A percentile compares a stretch with the other conserved stretches of the same genome.
These are phyloP conservation scores for Symbiodinium natans DNA, from an alignment of 73 alveolate genomes.

Conservation along the genomic window DNA sequence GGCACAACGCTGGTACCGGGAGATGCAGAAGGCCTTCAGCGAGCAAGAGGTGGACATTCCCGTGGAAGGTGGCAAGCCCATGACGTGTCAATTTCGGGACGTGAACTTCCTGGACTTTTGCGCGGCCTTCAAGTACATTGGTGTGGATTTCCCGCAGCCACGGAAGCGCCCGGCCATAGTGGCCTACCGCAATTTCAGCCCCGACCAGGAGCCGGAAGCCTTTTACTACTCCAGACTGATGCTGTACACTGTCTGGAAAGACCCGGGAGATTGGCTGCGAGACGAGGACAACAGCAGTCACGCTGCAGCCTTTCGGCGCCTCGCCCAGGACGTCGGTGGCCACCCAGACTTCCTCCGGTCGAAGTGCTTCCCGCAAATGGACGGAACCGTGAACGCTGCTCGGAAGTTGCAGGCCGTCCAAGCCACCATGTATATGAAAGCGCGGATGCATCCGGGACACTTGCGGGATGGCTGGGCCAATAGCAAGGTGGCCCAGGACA, in stretches of 20 bases:
- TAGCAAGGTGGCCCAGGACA: neutral
- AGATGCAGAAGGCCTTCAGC: neutral
- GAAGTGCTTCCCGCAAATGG: constrained; percentile 21
- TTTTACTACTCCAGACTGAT: too few relatives aligned
- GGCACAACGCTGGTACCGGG: constrained; percentile 7
- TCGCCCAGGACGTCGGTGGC: neutral
- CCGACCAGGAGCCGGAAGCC: too few relatives aligned
- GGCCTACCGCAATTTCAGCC: too few relatives aligned
- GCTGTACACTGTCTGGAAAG: constrained; percentile 1
- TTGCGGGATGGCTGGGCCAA: neutral
- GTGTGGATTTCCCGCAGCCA: neutral
- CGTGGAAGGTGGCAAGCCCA: neutral
- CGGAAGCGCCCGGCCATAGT: constrained; percentile 37
- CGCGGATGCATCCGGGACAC: neutral
- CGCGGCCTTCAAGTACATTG: neutral
- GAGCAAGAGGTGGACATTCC: neutral
- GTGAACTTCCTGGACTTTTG: constrained; percentile 31
- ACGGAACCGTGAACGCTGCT: constrained; percentile 27
- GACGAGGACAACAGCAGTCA: constrained; percentile 7
- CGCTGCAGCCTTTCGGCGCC: too few relatives aligned
- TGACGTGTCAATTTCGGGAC: neutral
- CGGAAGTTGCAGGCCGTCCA: constrained; percentile 13
- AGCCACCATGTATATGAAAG: neutral
- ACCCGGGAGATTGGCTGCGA: constrained; percentile 32
- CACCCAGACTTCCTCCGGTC: constrained; percentile 28